A percentile compares a stretch with the other conserved stretches of the same genome.
These are phyloP conservation scores for Pseudogymnoascus sp. DNA, from an alignment of 2,329 filamentous ascomycete species.

Conservation along the genomic window DNA sequence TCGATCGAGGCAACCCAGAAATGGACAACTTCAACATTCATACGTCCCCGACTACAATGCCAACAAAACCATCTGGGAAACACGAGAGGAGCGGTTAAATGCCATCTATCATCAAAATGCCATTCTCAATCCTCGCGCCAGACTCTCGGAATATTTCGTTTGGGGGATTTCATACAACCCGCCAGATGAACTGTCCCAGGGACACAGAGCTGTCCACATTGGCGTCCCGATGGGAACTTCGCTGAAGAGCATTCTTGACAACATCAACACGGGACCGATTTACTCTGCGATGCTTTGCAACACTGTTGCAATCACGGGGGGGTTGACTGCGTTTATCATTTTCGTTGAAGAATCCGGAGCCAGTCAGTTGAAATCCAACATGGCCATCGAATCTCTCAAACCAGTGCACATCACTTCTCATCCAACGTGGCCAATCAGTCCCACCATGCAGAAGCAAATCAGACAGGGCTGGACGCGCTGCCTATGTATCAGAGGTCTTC, in stretches of 20 bases:
- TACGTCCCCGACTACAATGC: background rate
- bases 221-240: background rate
- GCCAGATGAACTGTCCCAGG: background rate
- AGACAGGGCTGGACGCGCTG: background rate
- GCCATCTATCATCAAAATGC: background rate
- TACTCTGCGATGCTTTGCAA: background rate
- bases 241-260: background rate
- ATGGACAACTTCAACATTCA: background rate
- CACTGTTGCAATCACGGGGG: background rate
- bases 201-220: background rate
- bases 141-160: conserved; percentile 1
- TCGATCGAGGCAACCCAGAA: background rate
- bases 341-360: background rate
- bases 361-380: background rate
- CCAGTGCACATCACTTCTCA: background rate
- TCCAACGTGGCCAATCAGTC: background rate
- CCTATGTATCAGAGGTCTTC: background rate
- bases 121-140: background rate
- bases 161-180: background rate
- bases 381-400: background rate
- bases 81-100: background rate
- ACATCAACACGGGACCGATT: background rate
- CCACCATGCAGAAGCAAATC: background rate
- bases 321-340: background rate
- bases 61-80: background rate